Percentiles rank a stretch among this genome's conserved stretches.
phyloP scores from a whole-genome alignment of 208 protist genomes.

The Acanthamoeba quina region DNA sequence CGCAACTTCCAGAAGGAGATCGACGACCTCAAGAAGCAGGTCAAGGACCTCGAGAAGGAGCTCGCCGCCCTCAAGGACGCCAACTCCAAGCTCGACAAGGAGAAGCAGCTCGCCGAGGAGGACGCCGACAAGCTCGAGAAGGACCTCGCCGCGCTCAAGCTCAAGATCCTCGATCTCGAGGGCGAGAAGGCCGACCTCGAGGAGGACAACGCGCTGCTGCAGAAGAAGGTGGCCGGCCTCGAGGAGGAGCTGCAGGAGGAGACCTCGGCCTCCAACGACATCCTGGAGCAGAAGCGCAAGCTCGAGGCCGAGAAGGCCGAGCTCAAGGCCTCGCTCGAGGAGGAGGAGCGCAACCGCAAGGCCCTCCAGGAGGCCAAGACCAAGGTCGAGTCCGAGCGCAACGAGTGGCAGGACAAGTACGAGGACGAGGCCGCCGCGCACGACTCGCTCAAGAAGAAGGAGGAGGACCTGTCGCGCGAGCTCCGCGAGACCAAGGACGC shows the following conservation, averaged over 20 bases:
- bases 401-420: slow-evolving; percentile 72
- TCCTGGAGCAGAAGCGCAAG: slow-evolving; percentile 75
- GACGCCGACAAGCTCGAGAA: slow-evolving; percentile 79
- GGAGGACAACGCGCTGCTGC: slow-evolving; percentile 76
- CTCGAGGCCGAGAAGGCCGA: slow-evolving; percentile 80
- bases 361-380: slow-evolving; percentile 69
- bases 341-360: slow-evolving; percentile 80
- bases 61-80: slow-evolving; percentile 79
- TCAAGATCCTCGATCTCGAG: slow-evolving; percentile 76
- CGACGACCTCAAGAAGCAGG: slow-evolving; percentile 86
- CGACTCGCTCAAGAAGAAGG: slow-evolving; percentile 63
- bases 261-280: slow-evolving; percentile 66
- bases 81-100: slow-evolving; percentile 81
- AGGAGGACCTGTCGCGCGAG: slow-evolving; percentile 56
- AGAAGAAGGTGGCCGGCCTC: slow-evolving; percentile 51
- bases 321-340: slow-evolving; percentile 78
- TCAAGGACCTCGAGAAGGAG: slow-evolving; percentile 82
- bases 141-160: slow-evolving; percentile 81
- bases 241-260: slow-evolving; percentile 76
- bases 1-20: slow-evolving; percentile 85
- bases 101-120: slow-evolving; percentile 81
- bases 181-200: slow-evolving; percentile 82
- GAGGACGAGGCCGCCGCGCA: slow-evolving; percentile 56
- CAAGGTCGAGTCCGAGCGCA: slow-evolving; percentile 73
- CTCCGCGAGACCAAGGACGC: slow-evolving; percentile 53